Base-by-base conservation (phyloP, 805 yeast species). In the Hanseniaspora meyeri region DNA sequence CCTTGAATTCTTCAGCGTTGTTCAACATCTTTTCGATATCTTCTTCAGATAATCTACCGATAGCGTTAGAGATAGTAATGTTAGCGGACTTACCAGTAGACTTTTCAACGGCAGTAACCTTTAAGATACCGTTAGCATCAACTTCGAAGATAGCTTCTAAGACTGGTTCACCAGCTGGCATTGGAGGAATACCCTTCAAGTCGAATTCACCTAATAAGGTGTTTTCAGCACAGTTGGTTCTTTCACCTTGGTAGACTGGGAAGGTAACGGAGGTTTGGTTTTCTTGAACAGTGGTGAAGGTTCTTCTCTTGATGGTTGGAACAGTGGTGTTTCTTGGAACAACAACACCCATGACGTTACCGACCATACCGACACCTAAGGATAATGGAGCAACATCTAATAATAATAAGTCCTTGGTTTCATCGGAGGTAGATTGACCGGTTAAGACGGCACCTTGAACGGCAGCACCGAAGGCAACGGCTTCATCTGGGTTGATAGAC, bases 201-300 rank as follows among this genome's bases (percentile, higher is more conserved):
- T 91, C 97, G 77, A 91, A 91, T 82, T 91, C 95, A 80, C 97
- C 98, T 74, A 91, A 85, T 70, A 85, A 80, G 72, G 95, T 87
- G 88, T 91, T 91, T 80, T 91, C 97, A 71, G 85, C 77, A 76
- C 96, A 89, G 89, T 89, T 86, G 70, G 91, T 95, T 81, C 98
- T 93, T 82, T 91, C 98, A 84, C 98, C 98, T 82, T 91, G 97
- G 83, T 85, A 91, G 65, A 91, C 97, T 76, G 95, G 97, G 86
- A 91, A 89, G 77, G 87, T 93, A 64, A 91, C 97, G 66, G 96
- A 87, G 71, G 97, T 91, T 80, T 91, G 98, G 82, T 87, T 88
- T 82, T 91, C 98, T 68, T 86, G 95, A 70, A 87, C 95, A 66
- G 98, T 91, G 72, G 98, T 89, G 88, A 91, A 91, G 67, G 95